Conservation (phyloP, 768 basidiomycete genomes). For the Leccinum sublutescens region DNA sequence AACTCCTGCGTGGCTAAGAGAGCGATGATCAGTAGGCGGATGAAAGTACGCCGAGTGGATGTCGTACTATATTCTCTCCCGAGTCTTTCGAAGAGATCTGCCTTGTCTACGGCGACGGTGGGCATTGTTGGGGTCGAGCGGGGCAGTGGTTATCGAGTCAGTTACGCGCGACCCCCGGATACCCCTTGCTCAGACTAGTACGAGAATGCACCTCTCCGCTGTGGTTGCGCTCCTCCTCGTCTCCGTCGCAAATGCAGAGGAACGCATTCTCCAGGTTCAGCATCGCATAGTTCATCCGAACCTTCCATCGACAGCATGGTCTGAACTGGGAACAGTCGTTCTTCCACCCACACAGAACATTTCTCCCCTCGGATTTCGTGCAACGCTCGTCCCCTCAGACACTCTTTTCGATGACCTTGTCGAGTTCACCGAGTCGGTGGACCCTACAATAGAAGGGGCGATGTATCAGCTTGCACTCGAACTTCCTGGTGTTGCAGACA, state of each 20-base stretch:
- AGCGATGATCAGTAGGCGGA: constrained; percentile 9
- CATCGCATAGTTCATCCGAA: constrained; percentile 36
- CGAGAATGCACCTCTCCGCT: constrained; percentile 8
- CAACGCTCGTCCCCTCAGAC: constrained; percentile 38
- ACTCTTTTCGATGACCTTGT: constrained; percentile 46
- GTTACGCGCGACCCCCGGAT: constrained; percentile 19
- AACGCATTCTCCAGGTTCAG: constrained; percentile 14
- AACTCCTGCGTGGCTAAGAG: constrained; percentile 86
- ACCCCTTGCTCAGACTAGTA: constrained; percentile 9
- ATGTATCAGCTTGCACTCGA: constrained; percentile 74
- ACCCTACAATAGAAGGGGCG: constrained; percentile 39
- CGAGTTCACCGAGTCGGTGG: constrained; percentile 41
- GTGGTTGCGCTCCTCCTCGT: constrained; percentile 15
- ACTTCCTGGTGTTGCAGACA: constrained; percentile 42
- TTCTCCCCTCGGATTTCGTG: constrained; percentile 36
- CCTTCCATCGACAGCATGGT: constrained; percentile 25
- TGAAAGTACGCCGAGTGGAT: constrained; percentile 5
- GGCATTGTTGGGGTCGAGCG: constrained; percentile 57
- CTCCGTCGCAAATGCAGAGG: constrained; percentile 13
- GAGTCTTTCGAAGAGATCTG: constrained; percentile 86
- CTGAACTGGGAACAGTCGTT: constrained; percentile 25
- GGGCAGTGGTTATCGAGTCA: background rate
- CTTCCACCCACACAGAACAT: constrained; percentile 31
- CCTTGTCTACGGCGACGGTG: constrained; percentile 94
- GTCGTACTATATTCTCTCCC: constrained; percentile 76